A percentile compares a stretch with the other conserved stretches of the same genome.
These are phyloP conservation scores for Exophiala calicioides DNA, from an alignment of 2,329 filamentous ascomycete species.

Conservation along the genomic window DNA sequence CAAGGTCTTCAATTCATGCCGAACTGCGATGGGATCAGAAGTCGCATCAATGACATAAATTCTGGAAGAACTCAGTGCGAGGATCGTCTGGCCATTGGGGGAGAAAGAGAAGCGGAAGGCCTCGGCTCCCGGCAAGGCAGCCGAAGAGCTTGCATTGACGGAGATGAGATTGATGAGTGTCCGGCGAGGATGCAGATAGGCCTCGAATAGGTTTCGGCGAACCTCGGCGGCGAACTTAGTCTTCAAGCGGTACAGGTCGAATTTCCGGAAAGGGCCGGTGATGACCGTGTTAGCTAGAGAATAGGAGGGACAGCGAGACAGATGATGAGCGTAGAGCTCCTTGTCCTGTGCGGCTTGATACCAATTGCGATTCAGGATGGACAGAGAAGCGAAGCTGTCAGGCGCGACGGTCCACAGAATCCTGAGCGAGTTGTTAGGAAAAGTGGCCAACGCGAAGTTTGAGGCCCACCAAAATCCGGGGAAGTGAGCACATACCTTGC, in stretches of 20 bases:
- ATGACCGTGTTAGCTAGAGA: constrained; percentile 40
- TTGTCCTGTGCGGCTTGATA: constrained; percentile 44
- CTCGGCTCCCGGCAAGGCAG: constrained; percentile 75
- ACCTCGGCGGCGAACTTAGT: constrained; percentile 68
- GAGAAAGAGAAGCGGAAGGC: constrained; percentile 83
- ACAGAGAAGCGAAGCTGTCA: constrained; percentile 49
- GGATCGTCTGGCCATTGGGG: constrained; percentile 69
- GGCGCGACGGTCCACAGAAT: constrained; percentile 50
- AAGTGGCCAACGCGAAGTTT: neutral
- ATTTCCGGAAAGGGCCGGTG: constrained; percentile 40
- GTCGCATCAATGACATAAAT: constrained; percentile 76
- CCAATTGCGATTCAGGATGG: constrained; percentile 49
- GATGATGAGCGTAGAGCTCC: constrained; percentile 49
- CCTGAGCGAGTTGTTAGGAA: constrained; percentile 35
- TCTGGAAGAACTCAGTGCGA: constrained; percentile 82
- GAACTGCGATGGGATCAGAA: constrained; percentile 61
- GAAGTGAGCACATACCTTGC: constrained; percentile 29
- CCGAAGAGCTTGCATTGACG: constrained; percentile 79
- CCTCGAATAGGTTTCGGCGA: constrained; percentile 75
- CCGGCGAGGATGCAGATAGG: constrained; percentile 68
- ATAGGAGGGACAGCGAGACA: constrained; percentile 47
- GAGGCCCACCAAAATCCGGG: no score
- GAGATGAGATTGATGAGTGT: constrained; percentile 79
- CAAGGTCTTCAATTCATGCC: constrained; percentile 76
- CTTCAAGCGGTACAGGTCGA: constrained; percentile 61